phyloP scores from a whole-genome alignment of 2,329 filamentous ascomycete species.

The Cordyceps militaris region DNA sequence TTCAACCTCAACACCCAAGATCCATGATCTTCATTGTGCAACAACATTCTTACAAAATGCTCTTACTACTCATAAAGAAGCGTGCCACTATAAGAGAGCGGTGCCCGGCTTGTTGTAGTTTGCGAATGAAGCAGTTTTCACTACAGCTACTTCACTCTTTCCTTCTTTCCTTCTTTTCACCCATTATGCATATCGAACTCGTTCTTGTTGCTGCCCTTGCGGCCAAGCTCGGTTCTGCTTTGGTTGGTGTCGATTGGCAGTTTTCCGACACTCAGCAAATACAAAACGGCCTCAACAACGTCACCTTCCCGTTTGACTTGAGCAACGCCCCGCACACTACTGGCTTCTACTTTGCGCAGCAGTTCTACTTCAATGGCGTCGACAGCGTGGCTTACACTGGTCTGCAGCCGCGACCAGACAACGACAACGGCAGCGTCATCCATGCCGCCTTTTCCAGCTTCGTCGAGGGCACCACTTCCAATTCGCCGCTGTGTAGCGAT shows the following conservation, averaged over 20 bases:
- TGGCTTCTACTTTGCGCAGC: constrained; percentile 21
- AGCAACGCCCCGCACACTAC: constrained; percentile 15
- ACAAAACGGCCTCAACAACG: background rate
- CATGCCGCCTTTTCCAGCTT: constrained; percentile 21
- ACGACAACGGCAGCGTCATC: constrained; percentile 13
- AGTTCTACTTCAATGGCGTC: constrained; percentile 16
- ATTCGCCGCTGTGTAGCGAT: constrained; percentile 16
- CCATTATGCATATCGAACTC: background rate
- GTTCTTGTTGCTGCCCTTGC: background rate
- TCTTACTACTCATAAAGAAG: too few species aligned
- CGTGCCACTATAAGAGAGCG: too few species aligned
- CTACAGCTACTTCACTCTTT: too few species aligned
- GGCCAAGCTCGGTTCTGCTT: background rate
- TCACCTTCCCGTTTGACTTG: constrained; percentile 20
- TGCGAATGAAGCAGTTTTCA: background rate
- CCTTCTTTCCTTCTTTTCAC: background rate
- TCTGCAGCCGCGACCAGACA: constrained; percentile 17
- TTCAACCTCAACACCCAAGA: background rate
- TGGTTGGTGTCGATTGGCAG: background rate
- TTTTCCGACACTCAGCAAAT: background rate
- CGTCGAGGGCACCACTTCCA: constrained; percentile 14
- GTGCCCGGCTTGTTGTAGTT: too few species aligned
- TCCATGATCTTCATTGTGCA: background rate
- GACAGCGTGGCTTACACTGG: constrained; percentile 17
- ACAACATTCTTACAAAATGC: background rate